phyloP scores from a whole-genome alignment of 2,329 filamentous ascomycete genomes.

The Xylariaceae sp. region DNA sequence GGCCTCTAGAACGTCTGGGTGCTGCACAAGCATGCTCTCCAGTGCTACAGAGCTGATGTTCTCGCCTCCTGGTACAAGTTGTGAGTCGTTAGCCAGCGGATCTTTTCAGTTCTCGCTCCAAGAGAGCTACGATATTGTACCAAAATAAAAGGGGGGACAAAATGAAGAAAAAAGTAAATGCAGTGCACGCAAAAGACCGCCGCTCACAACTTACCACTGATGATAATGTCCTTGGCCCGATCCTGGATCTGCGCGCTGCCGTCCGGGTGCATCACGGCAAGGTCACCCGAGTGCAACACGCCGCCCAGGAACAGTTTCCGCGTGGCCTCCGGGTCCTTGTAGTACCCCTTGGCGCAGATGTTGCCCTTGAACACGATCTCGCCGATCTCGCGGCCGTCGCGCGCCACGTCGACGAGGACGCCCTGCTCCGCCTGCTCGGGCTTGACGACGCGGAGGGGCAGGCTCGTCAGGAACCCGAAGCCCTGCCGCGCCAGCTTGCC shows the following conservation, averaged over 20 bases:
- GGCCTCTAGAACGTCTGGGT: conserved; percentile 88
- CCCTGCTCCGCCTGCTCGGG: conserved; percentile 68
- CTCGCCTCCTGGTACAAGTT: conserved; percentile 71
- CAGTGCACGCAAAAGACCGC: background rate
- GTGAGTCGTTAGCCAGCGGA: background rate
- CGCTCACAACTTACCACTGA: conserved; percentile 77
- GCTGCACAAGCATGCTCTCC: conserved; percentile 85
- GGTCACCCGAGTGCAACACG: conserved; percentile 84
- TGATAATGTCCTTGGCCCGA: conserved; percentile 97
- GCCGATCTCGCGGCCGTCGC: conserved; percentile 76
- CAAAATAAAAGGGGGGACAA: background rate
- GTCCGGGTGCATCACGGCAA: conserved; percentile 92
- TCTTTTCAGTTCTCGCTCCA: background rate
- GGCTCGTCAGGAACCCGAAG: conserved; percentile 84
- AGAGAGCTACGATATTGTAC: background rate
- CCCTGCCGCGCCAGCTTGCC: conserved; percentile 92
- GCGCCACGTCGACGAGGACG: conserved; percentile 69
- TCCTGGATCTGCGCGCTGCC: conserved; percentile 92
- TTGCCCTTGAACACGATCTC: conserved; percentile 90
- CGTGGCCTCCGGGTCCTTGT: conserved; percentile 86
- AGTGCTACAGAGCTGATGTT: conserved; percentile 95
- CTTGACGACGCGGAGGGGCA: conserved; percentile 80
- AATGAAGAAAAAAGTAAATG: background rate
- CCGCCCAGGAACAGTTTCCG: conserved; percentile 86
- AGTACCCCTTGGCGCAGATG: conserved; percentile 90